Conservation (phyloP, 176 grass and related monocot genomes). For the Coix lacrymajobi region DNA sequence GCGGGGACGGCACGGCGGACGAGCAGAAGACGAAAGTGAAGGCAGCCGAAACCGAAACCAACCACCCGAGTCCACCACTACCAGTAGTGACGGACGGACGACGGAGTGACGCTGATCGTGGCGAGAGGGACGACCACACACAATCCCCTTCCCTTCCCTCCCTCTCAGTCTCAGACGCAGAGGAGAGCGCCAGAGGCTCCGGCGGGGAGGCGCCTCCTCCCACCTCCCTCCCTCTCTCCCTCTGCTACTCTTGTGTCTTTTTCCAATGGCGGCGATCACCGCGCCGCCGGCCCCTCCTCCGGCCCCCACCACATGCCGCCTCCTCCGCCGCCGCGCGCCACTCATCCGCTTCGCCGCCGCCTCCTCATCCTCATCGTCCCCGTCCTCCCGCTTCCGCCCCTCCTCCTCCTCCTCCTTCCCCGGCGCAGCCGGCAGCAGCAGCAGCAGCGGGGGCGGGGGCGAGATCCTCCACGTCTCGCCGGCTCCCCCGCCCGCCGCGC, state of each 20-base stretch:
- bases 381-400: constrained; percentile 9
- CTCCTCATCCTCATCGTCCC: constrained; percentile 2
- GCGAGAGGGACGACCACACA: neutral
- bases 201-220: neutral
- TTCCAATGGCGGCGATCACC: constrained; percentile 57
- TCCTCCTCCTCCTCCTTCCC: neutral
- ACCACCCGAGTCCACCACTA: too few relatives aligned
- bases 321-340: constrained; percentile 13
- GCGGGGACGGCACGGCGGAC: too few relatives aligned
- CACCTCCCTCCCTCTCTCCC: neutral
- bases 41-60: too few relatives aligned
- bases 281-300: constrained; percentile 26
- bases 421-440: neutral
- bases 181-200: neutral
- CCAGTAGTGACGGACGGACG: too few relatives aligned
- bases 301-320: neutral
- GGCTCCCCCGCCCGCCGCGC: constrained; percentile 21
- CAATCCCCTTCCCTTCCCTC: neutral
- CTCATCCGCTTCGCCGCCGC: constrained; percentile 4
- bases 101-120: neutral
- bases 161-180: neutral
- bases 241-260: neutral
- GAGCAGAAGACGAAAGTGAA: too few relatives aligned
- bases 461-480: constrained; percentile 50
- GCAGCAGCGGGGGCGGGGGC: constrained; percentile 30